Percentiles rank a stretch among this genome's conserved stretches.
phyloP scores from a whole-genome alignment of 768 basidiomycete genomes.

The Boletus subparvulus region DNA sequence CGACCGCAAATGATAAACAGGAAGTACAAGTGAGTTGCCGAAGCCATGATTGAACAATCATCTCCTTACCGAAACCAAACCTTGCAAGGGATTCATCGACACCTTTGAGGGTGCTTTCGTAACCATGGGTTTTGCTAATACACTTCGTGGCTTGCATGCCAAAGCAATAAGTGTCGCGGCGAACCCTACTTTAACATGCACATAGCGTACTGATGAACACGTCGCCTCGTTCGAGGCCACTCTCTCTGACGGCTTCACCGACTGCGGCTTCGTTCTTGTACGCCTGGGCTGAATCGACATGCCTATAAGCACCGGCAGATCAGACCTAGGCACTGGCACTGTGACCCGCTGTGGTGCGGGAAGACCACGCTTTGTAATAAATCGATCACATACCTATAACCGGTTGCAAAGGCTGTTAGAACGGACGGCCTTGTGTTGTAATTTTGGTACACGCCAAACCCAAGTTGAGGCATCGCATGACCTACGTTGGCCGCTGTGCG shows the following conservation, averaged over 20 bases:
- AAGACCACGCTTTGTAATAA: background rate
- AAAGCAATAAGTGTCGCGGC: conserved; percentile 1
- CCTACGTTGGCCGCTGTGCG: conserved; percentile 34
- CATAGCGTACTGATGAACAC: conserved; percentile 64
- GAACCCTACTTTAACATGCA: background rate
- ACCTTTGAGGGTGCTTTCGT: conserved; percentile 55
- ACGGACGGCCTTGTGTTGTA: conserved; percentile 53
- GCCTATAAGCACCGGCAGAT: conserved; percentile 40
- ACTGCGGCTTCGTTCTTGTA: conserved; percentile 68
- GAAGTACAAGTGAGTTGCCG: conserved; percentile 3
- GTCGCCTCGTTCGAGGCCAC: conserved; percentile 54
- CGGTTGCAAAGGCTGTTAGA: conserved; percentile 59
- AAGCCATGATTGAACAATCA: conserved; percentile 3
- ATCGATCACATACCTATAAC: conserved; percentile 51
- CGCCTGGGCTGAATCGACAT: conserved; percentile 70
- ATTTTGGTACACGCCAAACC: conserved; percentile 73
- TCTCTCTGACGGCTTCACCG: conserved; percentile 56
- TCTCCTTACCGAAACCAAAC: conserved; percentile 54
- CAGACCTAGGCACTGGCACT: background rate
- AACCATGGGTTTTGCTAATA: conserved; percentile 55
- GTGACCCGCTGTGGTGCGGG: background rate
- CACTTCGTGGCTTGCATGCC: conserved; percentile 62
- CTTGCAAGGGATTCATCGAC: conserved; percentile 60
- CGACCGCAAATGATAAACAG: background rate
- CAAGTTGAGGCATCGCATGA: conserved; percentile 59